These are phyloP conservation scores for Magnusiomyces tetraspermus DNA, from an alignment of 1,139 yeast species.

Conservation along the genomic window DNA sequence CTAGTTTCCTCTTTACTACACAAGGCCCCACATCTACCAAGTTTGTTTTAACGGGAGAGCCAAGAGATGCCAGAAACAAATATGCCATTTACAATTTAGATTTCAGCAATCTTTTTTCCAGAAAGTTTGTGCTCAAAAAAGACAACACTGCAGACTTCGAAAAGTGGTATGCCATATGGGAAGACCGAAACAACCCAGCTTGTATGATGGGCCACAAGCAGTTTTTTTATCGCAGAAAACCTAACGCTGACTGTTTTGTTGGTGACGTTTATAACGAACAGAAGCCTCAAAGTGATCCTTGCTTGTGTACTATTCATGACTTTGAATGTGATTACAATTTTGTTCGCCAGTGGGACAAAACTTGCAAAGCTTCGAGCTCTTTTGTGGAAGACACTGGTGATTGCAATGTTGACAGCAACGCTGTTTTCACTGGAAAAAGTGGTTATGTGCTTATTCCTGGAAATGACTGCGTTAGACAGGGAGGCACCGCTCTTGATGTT, in stretches of 20 bases:
- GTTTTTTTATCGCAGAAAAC: slow-evolving; percentile 57
- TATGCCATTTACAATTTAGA: slow-evolving; percentile 43
- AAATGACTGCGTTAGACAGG: slow-evolving; percentile 36
- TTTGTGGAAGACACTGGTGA: slow-evolving; percentile 18
- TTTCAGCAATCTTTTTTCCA: slow-evolving; percentile 47
- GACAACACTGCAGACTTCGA: slow-evolving; percentile 58
- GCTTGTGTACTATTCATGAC: slow-evolving; percentile 58
- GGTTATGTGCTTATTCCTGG: slow-evolving; percentile 40
- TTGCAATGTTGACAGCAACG: slow-evolving; percentile 29
- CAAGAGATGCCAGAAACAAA: slow-evolving; percentile 23
- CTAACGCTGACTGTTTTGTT: slow-evolving; percentile 59
- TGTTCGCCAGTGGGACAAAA: slow-evolving; percentile 35
- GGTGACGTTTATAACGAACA: slow-evolving; percentile 53
- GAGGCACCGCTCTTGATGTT: slow-evolving; percentile 21
- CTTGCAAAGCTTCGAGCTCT: slow-evolving; percentile 47
- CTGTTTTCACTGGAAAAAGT: slow-evolving; percentile 24
- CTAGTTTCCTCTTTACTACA: slow-evolving; percentile 45
- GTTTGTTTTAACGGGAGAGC: slow-evolving; percentile 47
- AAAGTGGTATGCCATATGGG: slow-evolving; percentile 52
- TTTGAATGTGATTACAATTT: slow-evolving; percentile 69
- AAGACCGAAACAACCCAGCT: slow-evolving; percentile 40
- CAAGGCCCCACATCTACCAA: slow-evolving; percentile 66
- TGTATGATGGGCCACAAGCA: slow-evolving; percentile 73
- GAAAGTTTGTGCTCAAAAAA: slow-evolving; percentile 29
- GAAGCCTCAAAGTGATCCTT: slow-evolving; percentile 45